A percentile compares a stretch with the other conserved stretches of the same genome.
Evolutionary conservation across 148 eudicot genomes (phyloP).

Genomic region (Silene uniflora): DNA sequence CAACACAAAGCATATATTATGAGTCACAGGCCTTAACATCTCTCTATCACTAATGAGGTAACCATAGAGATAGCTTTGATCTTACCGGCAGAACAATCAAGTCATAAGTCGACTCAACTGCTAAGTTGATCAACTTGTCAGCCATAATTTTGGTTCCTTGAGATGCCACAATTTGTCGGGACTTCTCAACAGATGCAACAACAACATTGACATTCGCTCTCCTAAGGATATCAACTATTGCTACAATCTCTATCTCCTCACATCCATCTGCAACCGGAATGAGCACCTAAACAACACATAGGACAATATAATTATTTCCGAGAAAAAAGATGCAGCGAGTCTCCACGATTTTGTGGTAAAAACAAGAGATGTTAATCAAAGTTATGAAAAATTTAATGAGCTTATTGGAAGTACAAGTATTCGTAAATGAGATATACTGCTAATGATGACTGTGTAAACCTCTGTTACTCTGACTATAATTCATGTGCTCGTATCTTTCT

Average conservation of each 20-base stretch:
- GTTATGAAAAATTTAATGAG: not conserved
- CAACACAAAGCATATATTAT: too few relatives aligned
- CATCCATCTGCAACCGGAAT: slow-evolving; percentile 85
- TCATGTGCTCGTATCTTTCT: not conserved
- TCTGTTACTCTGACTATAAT: not conserved
- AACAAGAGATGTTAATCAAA: not conserved
- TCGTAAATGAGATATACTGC: not conserved
- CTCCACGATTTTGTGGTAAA: not conserved
- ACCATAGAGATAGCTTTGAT: slow-evolving; percentile 6
- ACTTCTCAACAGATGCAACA: slow-evolving; percentile 77
- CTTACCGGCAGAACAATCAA: slow-evolving; percentile 89
- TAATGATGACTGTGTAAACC: not conserved
- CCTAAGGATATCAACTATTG: slow-evolving; percentile 66
- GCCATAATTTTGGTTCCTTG: slow-evolving; percentile 74
- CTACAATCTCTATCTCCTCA: slow-evolving; percentile 72
- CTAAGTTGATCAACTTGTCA: slow-evolving; percentile 51
- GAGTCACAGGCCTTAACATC: too few relatives aligned
- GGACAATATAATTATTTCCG: not conserved
- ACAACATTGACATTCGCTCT: slow-evolving; percentile 74
- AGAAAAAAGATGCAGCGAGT: not conserved
- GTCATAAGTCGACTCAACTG: slow-evolving; percentile 62
- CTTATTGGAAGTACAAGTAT: not conserved
- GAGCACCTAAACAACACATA: slow-evolving; percentile 51
- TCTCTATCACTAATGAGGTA: not conserved
- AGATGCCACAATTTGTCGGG: slow-evolving; percentile 54